These are phyloP conservation scores for Protomyces gravidus DNA, from an alignment of 1,139 yeast genomes.

Conservation along the genomic window DNA sequence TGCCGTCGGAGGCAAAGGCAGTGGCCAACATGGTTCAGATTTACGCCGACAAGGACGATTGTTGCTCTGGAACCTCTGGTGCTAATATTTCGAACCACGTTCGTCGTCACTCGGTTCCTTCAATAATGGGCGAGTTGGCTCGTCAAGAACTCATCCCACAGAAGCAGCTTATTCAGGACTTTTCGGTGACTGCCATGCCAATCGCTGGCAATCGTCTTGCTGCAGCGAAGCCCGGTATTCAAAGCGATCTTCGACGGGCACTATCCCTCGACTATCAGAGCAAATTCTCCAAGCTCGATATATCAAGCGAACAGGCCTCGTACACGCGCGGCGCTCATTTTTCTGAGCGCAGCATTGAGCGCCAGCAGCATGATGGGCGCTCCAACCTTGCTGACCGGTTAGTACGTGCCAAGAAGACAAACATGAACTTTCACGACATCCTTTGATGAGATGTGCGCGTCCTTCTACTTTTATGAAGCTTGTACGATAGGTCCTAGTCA, in stretches of 20 bases:
- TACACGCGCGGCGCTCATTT: slow-evolving; percentile 22
- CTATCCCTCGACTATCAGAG: slow-evolving; percentile 23
- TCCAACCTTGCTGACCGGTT: slow-evolving; percentile 18
- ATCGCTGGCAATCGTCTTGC: neutral
- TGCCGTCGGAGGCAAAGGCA: slow-evolving; percentile 19
- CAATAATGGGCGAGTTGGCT: neutral
- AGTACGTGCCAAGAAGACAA: slow-evolving; percentile 8
- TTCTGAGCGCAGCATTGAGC: slow-evolving; percentile 5
- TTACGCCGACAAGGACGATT: neutral
- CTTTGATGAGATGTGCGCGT: neutral
- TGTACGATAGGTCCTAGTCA: no score
- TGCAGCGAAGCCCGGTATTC: slow-evolving; percentile 23
- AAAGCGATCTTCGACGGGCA: slow-evolving; percentile 18
- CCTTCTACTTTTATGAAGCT: no score
- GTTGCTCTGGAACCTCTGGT: neutral
- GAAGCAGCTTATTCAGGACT: no score
- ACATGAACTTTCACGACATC: slow-evolving; percentile 19
- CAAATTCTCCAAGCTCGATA: slow-evolving; percentile 15
- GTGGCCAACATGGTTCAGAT: slow-evolving; percentile 20
- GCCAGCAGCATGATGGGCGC: slow-evolving; percentile 7
- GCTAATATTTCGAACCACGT: neutral
- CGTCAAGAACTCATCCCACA: neutral
- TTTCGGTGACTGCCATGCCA: neutral
- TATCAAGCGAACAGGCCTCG: slow-evolving; percentile 8
- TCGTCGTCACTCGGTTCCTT: slow-evolving; percentile 6